phyloP scores from a whole-genome alignment of 1,284 basidiomycete species.

The Golubevia pallescens region DNA sequence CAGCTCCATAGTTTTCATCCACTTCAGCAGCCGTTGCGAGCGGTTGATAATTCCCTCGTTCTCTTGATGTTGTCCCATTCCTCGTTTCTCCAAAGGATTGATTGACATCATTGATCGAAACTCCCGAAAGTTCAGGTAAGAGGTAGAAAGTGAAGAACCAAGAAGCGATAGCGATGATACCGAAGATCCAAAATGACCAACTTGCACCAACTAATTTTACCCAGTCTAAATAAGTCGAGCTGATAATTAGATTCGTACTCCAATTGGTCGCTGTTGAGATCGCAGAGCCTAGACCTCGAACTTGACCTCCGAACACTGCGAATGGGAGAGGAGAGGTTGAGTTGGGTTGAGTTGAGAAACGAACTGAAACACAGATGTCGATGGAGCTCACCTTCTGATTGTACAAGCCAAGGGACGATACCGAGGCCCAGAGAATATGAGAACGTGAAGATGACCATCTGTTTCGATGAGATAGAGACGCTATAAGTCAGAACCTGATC shows the following conservation, averaged over 20 bases:
- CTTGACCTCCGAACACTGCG: neutral
- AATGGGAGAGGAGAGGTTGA: too few species aligned
- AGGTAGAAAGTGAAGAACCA: slow-evolving; percentile 36
- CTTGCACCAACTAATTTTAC: slow-evolving; percentile 11
- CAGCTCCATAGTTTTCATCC: neutral
- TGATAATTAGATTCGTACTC: slow-evolving; percentile 11
- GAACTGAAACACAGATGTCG: slow-evolving; percentile 30
- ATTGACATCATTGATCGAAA: slow-evolving; percentile 11
- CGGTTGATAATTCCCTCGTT: neutral
- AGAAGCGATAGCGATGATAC: slow-evolving; percentile 22
- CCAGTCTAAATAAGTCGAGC: slow-evolving; percentile 17
- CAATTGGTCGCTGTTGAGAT: slow-evolving; percentile 22
- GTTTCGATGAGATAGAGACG: slow-evolving; percentile 13
- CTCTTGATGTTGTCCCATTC: neutral
- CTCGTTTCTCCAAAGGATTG: slow-evolving; percentile 4
- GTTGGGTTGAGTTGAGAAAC: too few species aligned
- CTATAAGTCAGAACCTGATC: neutral
- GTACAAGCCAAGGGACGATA: slow-evolving; percentile 47
- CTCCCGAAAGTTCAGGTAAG: slow-evolving; percentile 27
- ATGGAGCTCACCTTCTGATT: too few species aligned
- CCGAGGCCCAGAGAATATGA: slow-evolving; percentile 47
- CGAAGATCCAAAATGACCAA: slow-evolving; percentile 31
- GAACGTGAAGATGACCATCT: slow-evolving; percentile 19
- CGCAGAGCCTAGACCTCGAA: neutral
- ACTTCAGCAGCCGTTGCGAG: neutral